Percentiles rank a stretch among this genome's conserved stretches.
Evolutionary conservation across 805 yeast species (phyloP).

Genomic region (Teunomyces gatunensis): DNA sequence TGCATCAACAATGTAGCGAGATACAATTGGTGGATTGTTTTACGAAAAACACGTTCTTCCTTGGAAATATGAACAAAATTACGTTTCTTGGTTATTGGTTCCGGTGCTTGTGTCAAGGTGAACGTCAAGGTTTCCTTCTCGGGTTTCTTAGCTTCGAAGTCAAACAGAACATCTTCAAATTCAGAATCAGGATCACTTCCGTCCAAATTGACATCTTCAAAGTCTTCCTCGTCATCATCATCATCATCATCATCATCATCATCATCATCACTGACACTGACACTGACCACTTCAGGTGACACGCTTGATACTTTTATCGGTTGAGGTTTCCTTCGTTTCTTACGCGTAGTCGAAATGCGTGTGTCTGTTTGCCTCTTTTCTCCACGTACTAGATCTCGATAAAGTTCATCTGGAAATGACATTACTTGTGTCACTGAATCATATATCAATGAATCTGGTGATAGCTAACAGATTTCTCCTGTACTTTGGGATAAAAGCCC

Average conservation of each 20-base stretch:
- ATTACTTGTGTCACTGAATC: not conserved
- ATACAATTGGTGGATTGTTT: slow-evolving; percentile 55
- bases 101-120: slow-evolving; percentile 10
- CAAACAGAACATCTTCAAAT: slow-evolving; percentile 22
- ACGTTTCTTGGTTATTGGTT: slow-evolving; percentile 18
- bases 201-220: slow-evolving; percentile 13
- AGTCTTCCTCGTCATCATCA: slow-evolving; percentile 12
- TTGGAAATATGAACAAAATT: slow-evolving; percentile 40
- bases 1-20: slow-evolving; percentile 61
- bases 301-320: not conserved
- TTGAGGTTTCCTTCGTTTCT: not conserved
- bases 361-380: not conserved
- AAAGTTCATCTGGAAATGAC: not conserved
- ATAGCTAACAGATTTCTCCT: not conserved
- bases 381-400: not conserved
- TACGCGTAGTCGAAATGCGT: not conserved
- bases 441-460: not conserved
- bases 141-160: slow-evolving; percentile 1
- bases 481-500: not conserved
- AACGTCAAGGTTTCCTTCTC: not conserved
- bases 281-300: not conserved
- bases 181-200: slow-evolving; percentile 9
- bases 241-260: slow-evolving; percentile 9
- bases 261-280: slow-evolving; percentile 3
- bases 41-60: slow-evolving; percentile 56